Evolutionary conservation across 805 yeast species (phyloP).

Genomic region (Zygotorulaspora danielsina): DNA sequence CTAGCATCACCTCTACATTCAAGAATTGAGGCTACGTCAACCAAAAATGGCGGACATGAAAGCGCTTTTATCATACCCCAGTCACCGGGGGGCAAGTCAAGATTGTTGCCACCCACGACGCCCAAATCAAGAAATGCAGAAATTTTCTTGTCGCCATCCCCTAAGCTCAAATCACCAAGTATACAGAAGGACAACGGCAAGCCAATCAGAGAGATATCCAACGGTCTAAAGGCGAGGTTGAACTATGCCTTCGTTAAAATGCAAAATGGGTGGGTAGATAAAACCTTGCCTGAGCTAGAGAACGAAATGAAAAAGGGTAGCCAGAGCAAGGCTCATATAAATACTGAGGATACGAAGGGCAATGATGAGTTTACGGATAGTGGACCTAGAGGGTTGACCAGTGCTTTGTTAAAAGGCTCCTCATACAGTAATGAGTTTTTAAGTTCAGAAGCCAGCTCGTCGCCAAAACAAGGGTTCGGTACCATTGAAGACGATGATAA

Average conservation of each 20-base stretch:
- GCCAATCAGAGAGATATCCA: conserved; percentile 41
- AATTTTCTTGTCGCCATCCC: conserved; percentile 34
- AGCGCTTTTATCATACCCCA: conserved; percentile 15
- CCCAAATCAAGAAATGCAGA: conserved; percentile 33
- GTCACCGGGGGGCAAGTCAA: conserved; percentile 18
- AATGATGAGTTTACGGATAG: conserved; percentile 2
- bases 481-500: conserved; percentile 23
- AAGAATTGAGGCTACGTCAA: conserved; percentile 11
- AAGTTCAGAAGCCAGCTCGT: conserved; percentile 9
- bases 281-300: conserved; percentile 29
- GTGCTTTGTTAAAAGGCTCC: conserved; percentile 7
- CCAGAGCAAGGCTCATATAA: conserved; percentile 12
- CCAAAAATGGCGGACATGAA: conserved; percentile 7
- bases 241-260: conserved; percentile 41
- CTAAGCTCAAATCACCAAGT: conserved; percentile 31
- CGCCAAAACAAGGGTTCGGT: conserved; percentile 13
- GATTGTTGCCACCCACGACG: conserved; percentile 33
- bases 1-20: conserved; percentile 28
- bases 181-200: conserved; percentile 28
- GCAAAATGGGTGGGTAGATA: conserved; percentile 35
- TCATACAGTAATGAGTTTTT: conserved; percentile 16
- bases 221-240: conserved; percentile 39
- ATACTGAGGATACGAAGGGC: conserved; percentile 7
- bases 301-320: conserved; percentile 15
- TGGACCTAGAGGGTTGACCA: conserved; percentile 4